These are phyloP conservation scores for Sporothrix pallida DNA, from an alignment of 2,329 filamentous ascomycete species.

Conservation along the genomic window DNA sequence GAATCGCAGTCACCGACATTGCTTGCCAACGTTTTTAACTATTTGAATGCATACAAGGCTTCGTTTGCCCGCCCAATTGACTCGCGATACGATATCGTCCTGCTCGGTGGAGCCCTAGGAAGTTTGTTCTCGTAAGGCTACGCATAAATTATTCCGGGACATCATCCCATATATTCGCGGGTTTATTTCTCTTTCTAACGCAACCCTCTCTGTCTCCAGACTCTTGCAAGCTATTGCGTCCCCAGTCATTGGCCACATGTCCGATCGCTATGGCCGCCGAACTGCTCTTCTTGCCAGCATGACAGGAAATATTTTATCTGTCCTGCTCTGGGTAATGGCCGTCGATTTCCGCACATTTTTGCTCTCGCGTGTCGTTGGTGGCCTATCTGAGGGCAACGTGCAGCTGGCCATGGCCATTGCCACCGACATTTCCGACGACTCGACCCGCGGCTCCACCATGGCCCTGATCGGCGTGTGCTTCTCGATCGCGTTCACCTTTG, in stretches of 20 bases:
- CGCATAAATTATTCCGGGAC: background rate
- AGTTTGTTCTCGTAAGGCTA: slow-evolving; percentile 77
- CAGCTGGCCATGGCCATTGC: slow-evolving; percentile 96
- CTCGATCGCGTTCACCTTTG: slow-evolving; percentile 95
- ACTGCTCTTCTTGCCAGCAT: slow-evolving; percentile 89
- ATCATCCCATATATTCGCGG: background rate
- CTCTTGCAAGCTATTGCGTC: slow-evolving; percentile 91
- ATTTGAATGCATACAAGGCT: slow-evolving; percentile 93
- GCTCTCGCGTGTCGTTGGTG: slow-evolving; percentile 88
- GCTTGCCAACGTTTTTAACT: slow-evolving; percentile 78
- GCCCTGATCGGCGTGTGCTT: slow-evolving; percentile 96
- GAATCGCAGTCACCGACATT: slow-evolving; percentile 62
- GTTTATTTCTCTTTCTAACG: background rate
- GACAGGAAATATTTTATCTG: slow-evolving; percentile 89
- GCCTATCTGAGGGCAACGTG: slow-evolving; percentile 94
- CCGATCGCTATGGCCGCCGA: slow-evolving; percentile 85
- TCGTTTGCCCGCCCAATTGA: slow-evolving; percentile 92
- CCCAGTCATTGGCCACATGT: slow-evolving; percentile 86
- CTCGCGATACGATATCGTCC: slow-evolving; percentile 93
- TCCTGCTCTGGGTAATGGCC: slow-evolving; percentile 91
- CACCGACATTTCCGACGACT: slow-evolving; percentile 89
- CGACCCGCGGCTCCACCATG: slow-evolving; percentile 87
- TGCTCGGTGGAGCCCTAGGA: slow-evolving; percentile 90
- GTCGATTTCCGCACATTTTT: slow-evolving; percentile 96
- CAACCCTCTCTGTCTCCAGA: slow-evolving; percentile 49